A percentile compares a stretch with the other conserved stretches of the same genome.
phyloP scores from a whole-genome alignment of 1,139 yeast species.

The Candida frijolesensis region DNA sequence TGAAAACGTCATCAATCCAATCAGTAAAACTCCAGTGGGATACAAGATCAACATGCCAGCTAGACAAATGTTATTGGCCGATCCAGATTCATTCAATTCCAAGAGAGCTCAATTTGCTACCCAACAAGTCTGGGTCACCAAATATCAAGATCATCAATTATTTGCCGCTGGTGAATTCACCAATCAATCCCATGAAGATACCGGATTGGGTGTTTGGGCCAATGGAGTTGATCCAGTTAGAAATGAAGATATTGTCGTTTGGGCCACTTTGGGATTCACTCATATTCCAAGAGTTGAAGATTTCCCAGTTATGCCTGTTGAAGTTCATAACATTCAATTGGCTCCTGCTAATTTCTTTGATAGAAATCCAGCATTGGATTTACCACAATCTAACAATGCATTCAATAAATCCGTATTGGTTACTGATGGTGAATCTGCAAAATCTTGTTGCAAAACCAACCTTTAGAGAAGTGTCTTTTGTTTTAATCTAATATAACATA shows the following conservation, averaged over 20 bases:
- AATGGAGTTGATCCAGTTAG: constrained; percentile 72
- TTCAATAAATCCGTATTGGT: constrained; percentile 69
- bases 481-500: not conserved
- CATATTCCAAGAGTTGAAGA: constrained; percentile 89
- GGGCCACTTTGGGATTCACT: constrained; percentile 88
- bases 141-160: constrained; percentile 66
- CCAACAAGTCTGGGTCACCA: constrained; percentile 76
- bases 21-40: constrained; percentile 77
- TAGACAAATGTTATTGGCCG: constrained; percentile 73
- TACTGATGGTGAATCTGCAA: constrained; percentile 24
- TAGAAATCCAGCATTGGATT: constrained; percentile 79
- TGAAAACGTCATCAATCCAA: constrained; percentile 75
- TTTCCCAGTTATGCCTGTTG: constrained; percentile 90
- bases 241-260: constrained; percentile 78
- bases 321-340: constrained; percentile 67
- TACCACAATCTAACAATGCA: constrained; percentile 71
- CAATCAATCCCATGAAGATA: constrained; percentile 67
- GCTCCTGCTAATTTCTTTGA: constrained; percentile 80
- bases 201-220: constrained; percentile 69
- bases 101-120: constrained; percentile 75
- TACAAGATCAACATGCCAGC: constrained; percentile 82
- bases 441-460: constrained; percentile 45
- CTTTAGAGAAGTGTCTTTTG: not conserved
- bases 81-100: constrained; percentile 59
- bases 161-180: constrained; percentile 82